phyloP scores from a whole-genome alignment of 768 basidiomycete genomes.

The Tylopilus sp. region DNA sequence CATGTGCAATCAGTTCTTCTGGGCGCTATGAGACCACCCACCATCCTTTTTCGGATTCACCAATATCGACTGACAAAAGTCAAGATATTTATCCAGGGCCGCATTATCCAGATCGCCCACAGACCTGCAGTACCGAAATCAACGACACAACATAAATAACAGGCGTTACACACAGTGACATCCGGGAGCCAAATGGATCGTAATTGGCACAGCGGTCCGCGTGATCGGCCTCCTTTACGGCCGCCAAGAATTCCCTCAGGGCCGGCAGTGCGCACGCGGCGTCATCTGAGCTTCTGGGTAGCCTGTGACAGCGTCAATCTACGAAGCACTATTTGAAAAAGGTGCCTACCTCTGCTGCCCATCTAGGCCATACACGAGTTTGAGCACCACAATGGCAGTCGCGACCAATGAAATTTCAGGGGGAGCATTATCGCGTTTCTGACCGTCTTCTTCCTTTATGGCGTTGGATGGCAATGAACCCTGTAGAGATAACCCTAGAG shows the following conservation, averaged over 20 bases:
- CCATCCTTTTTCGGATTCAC: slow-evolving; percentile 30
- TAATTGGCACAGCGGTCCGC: slow-evolving; percentile 29
- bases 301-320: slow-evolving; percentile 32
- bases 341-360: slow-evolving; percentile 51
- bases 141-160: slow-evolving; percentile 2
- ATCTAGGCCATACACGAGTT: slow-evolving; percentile 85
- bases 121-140: slow-evolving; percentile 37
- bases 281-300: slow-evolving; percentile 46
- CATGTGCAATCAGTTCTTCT: slow-evolving; percentile 12
- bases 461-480: slow-evolving; percentile 40
- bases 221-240: slow-evolving; percentile 38
- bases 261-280: slow-evolving; percentile 58
- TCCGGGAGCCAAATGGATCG: slow-evolving; percentile 42
- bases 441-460: slow-evolving; percentile 41
- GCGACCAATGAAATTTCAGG: slow-evolving; percentile 64
- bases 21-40: slow-evolving; percentile 15
- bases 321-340: slow-evolving; percentile 2
- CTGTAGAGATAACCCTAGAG: slow-evolving; percentile 59
- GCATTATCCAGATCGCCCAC: slow-evolving; percentile 48
- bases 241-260: slow-evolving; percentile 44
- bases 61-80: slow-evolving; percentile 59
- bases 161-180: slow-evolving; percentile 41
- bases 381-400: slow-evolving; percentile 65
- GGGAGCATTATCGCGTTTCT: slow-evolving; percentile 61
- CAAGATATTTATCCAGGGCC: slow-evolving; percentile 61